Conservation (phyloP, 2,329 filamentous ascomycete species). For the Cytospora mali region DNA sequence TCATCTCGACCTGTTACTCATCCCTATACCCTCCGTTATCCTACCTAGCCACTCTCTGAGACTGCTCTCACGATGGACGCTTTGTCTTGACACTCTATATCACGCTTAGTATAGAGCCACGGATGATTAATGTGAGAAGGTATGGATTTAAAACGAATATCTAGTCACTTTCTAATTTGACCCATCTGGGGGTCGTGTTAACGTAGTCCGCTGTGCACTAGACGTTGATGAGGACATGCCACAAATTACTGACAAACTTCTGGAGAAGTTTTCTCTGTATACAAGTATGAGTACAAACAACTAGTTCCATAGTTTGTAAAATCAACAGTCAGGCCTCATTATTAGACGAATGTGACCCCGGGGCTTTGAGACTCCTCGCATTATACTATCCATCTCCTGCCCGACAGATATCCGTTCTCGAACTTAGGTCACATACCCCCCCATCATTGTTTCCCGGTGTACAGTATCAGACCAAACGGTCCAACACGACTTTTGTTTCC, state of each 20-base stretch:
- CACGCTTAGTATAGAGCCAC: no score
- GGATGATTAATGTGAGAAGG: no score
- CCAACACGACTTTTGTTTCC: conserved; percentile 33
- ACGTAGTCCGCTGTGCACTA: no score
- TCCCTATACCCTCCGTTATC: not conserved
- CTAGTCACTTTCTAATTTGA: no score
- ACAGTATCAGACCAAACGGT: not conserved
- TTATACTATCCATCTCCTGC: not conserved
- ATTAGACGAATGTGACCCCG: not conserved
- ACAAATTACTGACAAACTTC: no score
- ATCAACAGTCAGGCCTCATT: not conserved
- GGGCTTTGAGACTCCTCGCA: not conserved
- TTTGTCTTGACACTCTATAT: not conserved
- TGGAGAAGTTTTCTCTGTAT: no score
- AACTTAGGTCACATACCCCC: not conserved
- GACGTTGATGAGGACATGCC: no score
- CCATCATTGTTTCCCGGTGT: not conserved
- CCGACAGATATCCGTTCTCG: not conserved
- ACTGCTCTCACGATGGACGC: not conserved
- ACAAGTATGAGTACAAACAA: no score
- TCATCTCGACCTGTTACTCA: no score
- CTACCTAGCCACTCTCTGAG: not conserved
- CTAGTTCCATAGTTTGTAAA: not conserved
- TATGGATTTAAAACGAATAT: no score
- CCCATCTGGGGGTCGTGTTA: no score